Evolutionary conservation across 805 yeast genomes (phyloP), one percentile per base, ranked within the genome.

Genomic region (Candida koratica): DNA sequence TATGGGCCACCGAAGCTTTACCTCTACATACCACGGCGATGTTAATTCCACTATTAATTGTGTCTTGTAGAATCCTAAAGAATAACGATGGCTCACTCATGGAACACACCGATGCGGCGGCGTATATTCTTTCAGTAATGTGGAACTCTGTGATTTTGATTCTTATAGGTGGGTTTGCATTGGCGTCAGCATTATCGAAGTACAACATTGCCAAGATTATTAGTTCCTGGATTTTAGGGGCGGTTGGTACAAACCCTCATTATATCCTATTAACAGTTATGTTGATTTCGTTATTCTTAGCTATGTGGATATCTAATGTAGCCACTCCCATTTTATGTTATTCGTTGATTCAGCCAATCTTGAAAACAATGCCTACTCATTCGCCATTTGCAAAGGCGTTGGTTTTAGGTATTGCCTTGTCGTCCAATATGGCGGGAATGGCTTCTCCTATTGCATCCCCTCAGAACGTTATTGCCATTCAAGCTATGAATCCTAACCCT

Each of bases 381-480:
- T 81, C 89, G 15, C 72, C 78, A 3, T 86, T 87, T 50, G 84
- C 85, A 6, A 82, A 85, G 53, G 87, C 95, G 2, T 68, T 90
- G 48, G 83, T 90, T 34, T 62, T 90, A 30, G 97, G 97, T 28
- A 84, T 90, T 47, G 97, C 97, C 0, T 65, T 90, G 38, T 94
- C 97, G 2, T 83, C 95, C 6, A 87, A 90, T 55, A 68, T 90
- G 32, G 97, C 96, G 15, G 98, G 98, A 46, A 90, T 89, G 95
- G 83, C 96, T 0, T 86, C 96, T 4, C 98, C 98, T 6, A 90
- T 90, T 52, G 89, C 97, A 1, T 86, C 96, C 3, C 98, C 98
- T 1, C 98, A 90, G 55, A 90, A 90, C 58, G 85, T 90, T 44
- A 80, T 90, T 49, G 95, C 96, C 1, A 71, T 90, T 34, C 89